phyloP scores from a whole-genome alignment of 352 stramenopile genomes.

The Plasmopara muralis region DNA sequence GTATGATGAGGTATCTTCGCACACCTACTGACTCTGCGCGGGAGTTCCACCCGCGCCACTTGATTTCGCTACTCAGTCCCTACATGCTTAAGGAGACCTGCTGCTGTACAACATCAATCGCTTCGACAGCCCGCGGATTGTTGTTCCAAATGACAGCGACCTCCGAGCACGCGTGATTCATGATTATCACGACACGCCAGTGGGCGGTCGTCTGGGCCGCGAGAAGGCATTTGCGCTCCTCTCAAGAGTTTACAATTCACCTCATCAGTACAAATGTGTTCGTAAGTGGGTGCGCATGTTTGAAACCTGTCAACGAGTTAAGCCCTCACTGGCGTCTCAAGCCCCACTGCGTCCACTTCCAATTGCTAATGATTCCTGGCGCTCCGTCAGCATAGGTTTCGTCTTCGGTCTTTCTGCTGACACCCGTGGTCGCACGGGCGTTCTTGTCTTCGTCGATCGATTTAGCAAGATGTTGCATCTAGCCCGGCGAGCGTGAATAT shows the following conservation, averaged over 20 bases:
- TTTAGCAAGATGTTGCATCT: background rate
- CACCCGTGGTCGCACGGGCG: background rate
- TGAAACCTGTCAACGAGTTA: constrained; percentile 3
- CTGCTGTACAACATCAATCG: background rate
- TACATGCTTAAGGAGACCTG: background rate
- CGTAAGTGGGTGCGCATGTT: constrained; percentile 2
- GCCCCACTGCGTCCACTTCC: background rate
- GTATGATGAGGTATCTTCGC: too few relatives aligned
- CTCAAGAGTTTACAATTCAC: background rate
- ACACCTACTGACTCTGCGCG: too few relatives aligned
- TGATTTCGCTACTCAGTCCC: too few relatives aligned
- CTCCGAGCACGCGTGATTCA: background rate
- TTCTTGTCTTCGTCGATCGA: background rate
- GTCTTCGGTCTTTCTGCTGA: background rate
- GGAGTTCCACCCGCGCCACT: too few relatives aligned
- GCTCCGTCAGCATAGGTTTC: background rate
- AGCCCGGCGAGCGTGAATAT: background rate
- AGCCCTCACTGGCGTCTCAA: background rate
- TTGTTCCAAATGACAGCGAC: background rate
- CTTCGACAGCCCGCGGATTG: background rate
- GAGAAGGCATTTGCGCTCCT: constrained; percentile 2
- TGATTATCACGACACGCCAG: constrained; percentile 1
- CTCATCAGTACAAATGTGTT: constrained; percentile 3
- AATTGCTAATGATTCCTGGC: background rate
- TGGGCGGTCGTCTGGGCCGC: background rate